Percentiles rank a stretch among this genome's conserved stretches.
phyloP scores from a whole-genome alignment of 352 stramenopile species.

The Phytophthora pisi region DNA sequence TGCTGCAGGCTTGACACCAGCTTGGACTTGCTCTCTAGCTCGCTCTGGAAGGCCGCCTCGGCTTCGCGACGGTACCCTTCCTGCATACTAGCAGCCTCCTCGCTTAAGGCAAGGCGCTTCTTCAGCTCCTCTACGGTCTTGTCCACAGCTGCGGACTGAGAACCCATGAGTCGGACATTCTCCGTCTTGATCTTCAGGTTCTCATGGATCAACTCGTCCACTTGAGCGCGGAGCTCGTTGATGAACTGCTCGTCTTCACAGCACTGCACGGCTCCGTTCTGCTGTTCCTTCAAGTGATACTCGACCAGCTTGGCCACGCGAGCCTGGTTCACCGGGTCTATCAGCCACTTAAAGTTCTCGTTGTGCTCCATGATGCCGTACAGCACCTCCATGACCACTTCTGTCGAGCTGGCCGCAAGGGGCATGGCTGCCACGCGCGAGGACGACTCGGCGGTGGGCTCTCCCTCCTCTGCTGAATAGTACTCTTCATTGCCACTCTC shows the following conservation, averaged over 20 bases:
- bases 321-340: constrained; percentile 52
- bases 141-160: constrained; percentile 25
- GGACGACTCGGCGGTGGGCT: constrained; percentile 22
- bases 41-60: constrained; percentile 50
- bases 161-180: constrained; percentile 48
- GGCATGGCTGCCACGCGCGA: constrained; percentile 9
- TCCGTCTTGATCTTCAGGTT: constrained; percentile 68
- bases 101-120: constrained; percentile 37
- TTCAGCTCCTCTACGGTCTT: constrained; percentile 43
- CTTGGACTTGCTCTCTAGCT: constrained; percentile 41
- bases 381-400: constrained; percentile 67
- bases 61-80: constrained; percentile 56
- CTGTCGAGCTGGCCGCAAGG: constrained; percentile 37
- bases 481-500: constrained; percentile 29
- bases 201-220: constrained; percentile 64
- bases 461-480: constrained; percentile 38
- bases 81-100: constrained; percentile 49
- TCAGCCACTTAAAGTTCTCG: constrained; percentile 60
- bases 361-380: constrained; percentile 69
- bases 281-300: constrained; percentile 46
- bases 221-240: constrained; percentile 55
- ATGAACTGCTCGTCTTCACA: constrained; percentile 44
- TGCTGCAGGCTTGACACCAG: constrained; percentile 41
- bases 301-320: constrained; percentile 60
- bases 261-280: constrained; percentile 20